Percentiles rank a stretch among this genome's conserved stretches.
Evolutionary conservation across 768 basidiomycete species (phyloP).

Genomic region (Podaxis carcinomalis): DNA sequence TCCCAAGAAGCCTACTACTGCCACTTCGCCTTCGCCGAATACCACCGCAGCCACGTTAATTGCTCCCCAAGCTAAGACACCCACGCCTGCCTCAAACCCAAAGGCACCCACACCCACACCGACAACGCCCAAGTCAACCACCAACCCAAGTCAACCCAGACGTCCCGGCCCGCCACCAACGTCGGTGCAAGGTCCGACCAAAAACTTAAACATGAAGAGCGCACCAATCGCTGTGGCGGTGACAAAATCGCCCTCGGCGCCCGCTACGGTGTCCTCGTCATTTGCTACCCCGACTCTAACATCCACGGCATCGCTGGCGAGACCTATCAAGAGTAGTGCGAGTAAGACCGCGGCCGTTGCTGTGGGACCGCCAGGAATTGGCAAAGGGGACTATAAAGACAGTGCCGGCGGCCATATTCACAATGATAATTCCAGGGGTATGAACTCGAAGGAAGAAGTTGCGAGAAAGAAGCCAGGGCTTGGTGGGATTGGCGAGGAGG

Average conservation of each 20-base stretch:
- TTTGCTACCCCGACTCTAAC: constrained; percentile 71
- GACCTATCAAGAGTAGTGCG: constrained; percentile 26
- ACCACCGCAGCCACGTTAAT: constrained; percentile 4
- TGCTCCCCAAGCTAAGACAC: not conserved
- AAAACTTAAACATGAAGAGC: constrained; percentile 18
- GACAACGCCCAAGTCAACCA: not conserved
- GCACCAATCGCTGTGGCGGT: constrained; percentile 24
- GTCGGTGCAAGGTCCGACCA: not conserved
- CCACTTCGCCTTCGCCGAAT: not conserved
- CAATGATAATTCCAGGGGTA: not conserved
- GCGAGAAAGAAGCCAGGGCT: constrained; percentile 2
- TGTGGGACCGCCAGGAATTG: constrained; percentile 1
- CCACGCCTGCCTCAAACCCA: constrained; percentile 5
- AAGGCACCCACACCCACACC: constrained; percentile 8
- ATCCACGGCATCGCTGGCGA: constrained; percentile 71
- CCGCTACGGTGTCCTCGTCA: constrained; percentile 66
- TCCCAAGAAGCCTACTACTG: constrained; percentile 10
- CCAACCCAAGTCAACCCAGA: not conserved
- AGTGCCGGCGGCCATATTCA: not conserved
- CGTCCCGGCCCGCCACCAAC: not conserved
- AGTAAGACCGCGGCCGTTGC: constrained; percentile 1
- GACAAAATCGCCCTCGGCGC: constrained; percentile 62
- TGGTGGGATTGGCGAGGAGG: constrained; percentile 2
- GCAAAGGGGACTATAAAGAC: not conserved
- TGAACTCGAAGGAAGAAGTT: not conserved